Conservation (phyloP, 106 monocot genomes). For the Dioscorea alata region DNA sequence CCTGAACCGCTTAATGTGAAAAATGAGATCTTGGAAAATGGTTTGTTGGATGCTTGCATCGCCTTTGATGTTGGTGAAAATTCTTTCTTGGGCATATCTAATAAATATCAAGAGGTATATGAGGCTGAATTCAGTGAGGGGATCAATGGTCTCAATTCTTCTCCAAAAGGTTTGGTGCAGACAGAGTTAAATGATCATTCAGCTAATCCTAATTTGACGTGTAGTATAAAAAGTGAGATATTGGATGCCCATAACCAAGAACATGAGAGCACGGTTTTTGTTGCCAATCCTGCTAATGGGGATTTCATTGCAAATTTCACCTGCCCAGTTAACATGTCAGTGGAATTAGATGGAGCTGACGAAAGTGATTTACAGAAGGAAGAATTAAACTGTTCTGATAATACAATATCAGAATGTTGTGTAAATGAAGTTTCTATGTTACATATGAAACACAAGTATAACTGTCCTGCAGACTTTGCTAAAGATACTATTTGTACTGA, state of each 20-base stretch:
- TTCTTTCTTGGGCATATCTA: no score
- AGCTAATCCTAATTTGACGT: conserved; percentile 2
- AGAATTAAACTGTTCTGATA: not conserved
- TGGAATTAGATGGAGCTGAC: conserved; percentile 5
- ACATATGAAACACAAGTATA: conserved; percentile 10
- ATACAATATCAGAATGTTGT: not conserved
- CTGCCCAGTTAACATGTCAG: conserved; percentile 3
- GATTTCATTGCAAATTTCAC: conserved; percentile 18
- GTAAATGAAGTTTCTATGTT: conserved; percentile 17
- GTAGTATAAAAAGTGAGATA: conserved; percentile 8
- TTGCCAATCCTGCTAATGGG: conserved; percentile 10
- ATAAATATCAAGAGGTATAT: no score
- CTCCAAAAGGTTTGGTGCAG: not conserved
- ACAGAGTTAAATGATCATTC: not conserved
- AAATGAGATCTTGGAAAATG: conserved; percentile 19
- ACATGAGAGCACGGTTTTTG: not conserved
- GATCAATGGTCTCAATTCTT: not conserved
- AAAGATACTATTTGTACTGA: conserved; percentile 3
- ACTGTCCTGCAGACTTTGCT: not conserved
- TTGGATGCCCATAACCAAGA: conserved; percentile 2
- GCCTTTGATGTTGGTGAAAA: not conserved
- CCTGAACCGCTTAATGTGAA: conserved; percentile 13
- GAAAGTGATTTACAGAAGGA: not conserved
- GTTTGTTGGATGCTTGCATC: not conserved
- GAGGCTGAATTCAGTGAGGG: not conserved